Conservation (phyloP, 345 rosid genomes). For the Punica granatum region DNA sequence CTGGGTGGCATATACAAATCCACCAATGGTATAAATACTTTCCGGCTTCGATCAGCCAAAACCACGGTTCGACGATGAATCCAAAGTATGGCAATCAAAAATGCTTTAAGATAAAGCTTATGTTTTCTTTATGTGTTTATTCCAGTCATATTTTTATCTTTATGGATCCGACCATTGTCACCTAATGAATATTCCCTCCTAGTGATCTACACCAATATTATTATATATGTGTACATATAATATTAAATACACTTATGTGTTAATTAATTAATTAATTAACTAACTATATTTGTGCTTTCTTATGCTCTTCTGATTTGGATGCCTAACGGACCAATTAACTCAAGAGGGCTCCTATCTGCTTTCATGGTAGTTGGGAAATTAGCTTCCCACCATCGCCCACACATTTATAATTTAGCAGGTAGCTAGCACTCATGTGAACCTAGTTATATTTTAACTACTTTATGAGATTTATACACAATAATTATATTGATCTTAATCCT, state of each 20-base stretch:
- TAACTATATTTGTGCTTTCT: background rate
- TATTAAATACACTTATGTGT: background rate
- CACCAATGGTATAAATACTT: too few species aligned
- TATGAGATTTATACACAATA: too few species aligned
- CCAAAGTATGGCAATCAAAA: background rate
- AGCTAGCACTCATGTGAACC: background rate
- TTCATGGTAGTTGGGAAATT: slow-evolving; percentile 1
- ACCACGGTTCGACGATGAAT: background rate
- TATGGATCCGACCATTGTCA: background rate
- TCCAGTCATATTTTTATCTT: background rate
- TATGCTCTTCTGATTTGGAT: background rate
- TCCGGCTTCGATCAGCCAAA: background rate
- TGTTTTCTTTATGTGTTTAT: background rate
- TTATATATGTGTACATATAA: background rate
- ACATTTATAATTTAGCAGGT: too few species aligned
- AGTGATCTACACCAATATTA: background rate
- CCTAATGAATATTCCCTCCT: background rate
- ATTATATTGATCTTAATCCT: too few species aligned
- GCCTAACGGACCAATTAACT: background rate
- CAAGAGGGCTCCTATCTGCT: background rate
- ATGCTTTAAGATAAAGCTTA: too few species aligned
- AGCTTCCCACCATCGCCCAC: background rate
- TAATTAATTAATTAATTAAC: background rate
- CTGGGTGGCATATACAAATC: too few species aligned
- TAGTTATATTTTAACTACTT: too few species aligned